Evolutionary conservation across 345 rosid species (phyloP), one percentile per base, ranked within the genome.

Genomic region (Draba incana): DNA sequence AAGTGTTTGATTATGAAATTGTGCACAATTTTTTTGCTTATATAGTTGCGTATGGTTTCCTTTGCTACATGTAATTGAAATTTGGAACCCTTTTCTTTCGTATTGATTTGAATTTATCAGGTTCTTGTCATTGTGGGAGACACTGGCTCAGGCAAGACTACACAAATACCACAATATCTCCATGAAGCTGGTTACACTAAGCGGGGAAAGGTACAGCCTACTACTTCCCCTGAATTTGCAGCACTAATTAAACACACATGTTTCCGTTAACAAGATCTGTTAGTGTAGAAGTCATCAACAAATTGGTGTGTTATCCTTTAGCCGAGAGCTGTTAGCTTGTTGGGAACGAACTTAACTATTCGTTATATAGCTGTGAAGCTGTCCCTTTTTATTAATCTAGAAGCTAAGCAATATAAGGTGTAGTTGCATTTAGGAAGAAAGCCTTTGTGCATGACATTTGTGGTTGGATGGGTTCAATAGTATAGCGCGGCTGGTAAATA

Each of bases 121-220:
- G 90, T 94, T 75, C 89, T 94, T 81, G 86, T 94, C 56, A 94
- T 91, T 52, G 97, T 94, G 23, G 99, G 99, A 72, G 99, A 94
- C 79, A 94, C 99, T 67, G 97, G 97, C 72, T 93, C 98, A 28
- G 98, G 98, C 60, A 92, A 92, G 85, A 92, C 98, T 45, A 92
- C 98, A 13, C 98, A 92, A 72, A 86, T 90, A 66, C 97, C 97
- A 25, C 98, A 93, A 57, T 93, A 93, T 81, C 94, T 90, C 62
- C 96, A 93, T 58, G 98, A 93, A 82, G 96, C 92, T 72, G 97
- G 97, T 74, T 93, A 90, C 83, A 93, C 97, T 8, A 91, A 86
- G 79, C 83, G 73, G 13, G 99, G 99, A 60, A 91, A 84, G 95
- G 98, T 92, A 81, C 66, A 60, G 39, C 6, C 57, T 72, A 57